Percentiles rank a stretch among this genome's conserved stretches.
Evolutionary conservation across 345 rosid species (phyloP).

Genomic region (Aethionema arabicum): DNA sequence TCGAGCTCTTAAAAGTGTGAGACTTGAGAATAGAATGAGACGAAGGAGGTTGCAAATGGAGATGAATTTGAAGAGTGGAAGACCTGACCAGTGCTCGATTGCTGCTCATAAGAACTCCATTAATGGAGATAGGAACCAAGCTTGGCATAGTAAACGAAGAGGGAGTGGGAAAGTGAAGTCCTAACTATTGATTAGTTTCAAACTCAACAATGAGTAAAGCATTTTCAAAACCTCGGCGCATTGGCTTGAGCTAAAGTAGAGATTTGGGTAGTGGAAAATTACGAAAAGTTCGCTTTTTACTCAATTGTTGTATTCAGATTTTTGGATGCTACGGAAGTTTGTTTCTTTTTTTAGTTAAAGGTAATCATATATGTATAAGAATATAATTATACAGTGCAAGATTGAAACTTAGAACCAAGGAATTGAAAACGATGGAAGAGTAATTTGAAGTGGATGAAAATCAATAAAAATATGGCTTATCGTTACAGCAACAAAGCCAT

Average conservation of each 20-base stretch:
- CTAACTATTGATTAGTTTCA: slow-evolving; percentile 30
- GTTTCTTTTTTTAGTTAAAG: too few relatives aligned
- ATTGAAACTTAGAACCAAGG: too few relatives aligned
- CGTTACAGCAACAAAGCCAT: too few relatives aligned
- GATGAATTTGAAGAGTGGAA: slow-evolving; percentile 57
- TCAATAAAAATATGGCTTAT: too few relatives aligned
- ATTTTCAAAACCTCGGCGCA: slow-evolving; percentile 16
- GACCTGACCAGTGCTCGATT: slow-evolving; percentile 58
- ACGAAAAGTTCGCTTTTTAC: too few relatives aligned
- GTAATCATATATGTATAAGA: too few relatives aligned
- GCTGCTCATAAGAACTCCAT: slow-evolving; percentile 79
- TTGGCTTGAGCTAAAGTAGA: slow-evolving; percentile 10
- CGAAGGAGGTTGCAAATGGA: slow-evolving; percentile 66
- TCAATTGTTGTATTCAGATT: too few relatives aligned
- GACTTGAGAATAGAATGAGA: slow-evolving; percentile 83
- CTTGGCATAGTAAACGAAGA: slow-evolving; percentile 66
- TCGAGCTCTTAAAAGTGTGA: slow-evolving; percentile 56
- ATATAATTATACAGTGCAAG: too few relatives aligned
- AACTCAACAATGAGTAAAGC: slow-evolving; percentile 2
- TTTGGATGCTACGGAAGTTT: too few relatives aligned
- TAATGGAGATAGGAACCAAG: slow-evolving; percentile 49
- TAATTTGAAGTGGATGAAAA: too few relatives aligned
- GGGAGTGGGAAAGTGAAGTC: slow-evolving; percentile 69
- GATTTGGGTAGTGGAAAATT: too few relatives aligned
- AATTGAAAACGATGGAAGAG: too few relatives aligned